A percentile compares a stretch with the other conserved stretches of the same genome.
phyloP scores from a whole-genome alignment of 805 yeast species.

The Phaffomyces thermotolerans region DNA sequence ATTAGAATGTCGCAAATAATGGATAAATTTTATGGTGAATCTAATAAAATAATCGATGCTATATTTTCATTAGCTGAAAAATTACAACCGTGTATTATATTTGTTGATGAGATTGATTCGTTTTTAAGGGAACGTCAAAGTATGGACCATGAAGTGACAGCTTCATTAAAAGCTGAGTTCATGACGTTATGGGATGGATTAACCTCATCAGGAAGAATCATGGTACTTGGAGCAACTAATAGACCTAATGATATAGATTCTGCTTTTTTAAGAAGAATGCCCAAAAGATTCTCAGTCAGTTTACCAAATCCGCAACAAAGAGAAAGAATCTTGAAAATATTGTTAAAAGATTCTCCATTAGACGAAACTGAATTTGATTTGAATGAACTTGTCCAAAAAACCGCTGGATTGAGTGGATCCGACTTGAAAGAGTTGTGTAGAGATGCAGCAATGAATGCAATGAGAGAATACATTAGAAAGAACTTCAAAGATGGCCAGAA shows the following conservation, averaged over 20 bases:
- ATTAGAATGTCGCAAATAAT: conserved; percentile 88
- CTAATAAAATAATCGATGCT: conserved; percentile 90
- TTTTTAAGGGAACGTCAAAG: conserved; percentile 80
- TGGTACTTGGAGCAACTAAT: conserved; percentile 93
- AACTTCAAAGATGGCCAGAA: conserved; percentile 33
- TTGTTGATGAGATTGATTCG: conserved; percentile 95
- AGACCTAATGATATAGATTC: conserved; percentile 85
- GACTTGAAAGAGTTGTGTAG: conserved; percentile 88
- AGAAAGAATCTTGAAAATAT: conserved; percentile 56
- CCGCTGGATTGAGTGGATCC: conserved; percentile 81
- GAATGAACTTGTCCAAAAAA: conserved; percentile 48
- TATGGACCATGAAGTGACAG: conserved; percentile 90
- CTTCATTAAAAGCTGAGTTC: conserved; percentile 90
- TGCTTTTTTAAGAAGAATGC: conserved; percentile 89
- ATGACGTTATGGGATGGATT: conserved; percentile 98
- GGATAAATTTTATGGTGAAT: conserved; percentile 98
- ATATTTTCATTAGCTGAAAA: conserved; percentile 84
- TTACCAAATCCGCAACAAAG: conserved; percentile 69
- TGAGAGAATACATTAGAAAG: conserved; percentile 70
- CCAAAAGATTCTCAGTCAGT: conserved; percentile 75
- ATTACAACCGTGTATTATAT: conserved; percentile 88
- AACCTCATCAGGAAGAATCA: conserved; percentile 63
- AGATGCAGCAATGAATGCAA: conserved; percentile 86
- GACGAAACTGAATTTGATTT: conserved; percentile 49
- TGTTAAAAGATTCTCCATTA: conserved; percentile 57